A percentile compares a stretch with the other conserved stretches of the same genome.
phyloP scores from a whole-genome alignment of 2,329 filamentous ascomycete species.

The Periconia sp. region DNA sequence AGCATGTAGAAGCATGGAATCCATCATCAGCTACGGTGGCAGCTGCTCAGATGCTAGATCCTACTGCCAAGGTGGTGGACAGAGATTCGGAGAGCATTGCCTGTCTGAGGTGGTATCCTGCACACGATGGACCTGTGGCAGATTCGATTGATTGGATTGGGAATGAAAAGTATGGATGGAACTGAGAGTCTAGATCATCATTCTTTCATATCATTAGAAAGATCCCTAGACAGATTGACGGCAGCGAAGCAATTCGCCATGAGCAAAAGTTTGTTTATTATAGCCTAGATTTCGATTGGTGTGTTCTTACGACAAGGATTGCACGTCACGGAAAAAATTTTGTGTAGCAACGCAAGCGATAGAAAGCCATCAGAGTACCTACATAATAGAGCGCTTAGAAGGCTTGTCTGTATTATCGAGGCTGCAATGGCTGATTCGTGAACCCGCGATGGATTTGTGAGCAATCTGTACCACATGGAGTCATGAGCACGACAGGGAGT shows the following conservation, averaged over 20 bases:
- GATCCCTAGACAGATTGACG: background rate
- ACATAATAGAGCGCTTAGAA: no score
- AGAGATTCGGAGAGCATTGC: conserved; percentile 72
- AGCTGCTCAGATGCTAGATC: conserved; percentile 54
- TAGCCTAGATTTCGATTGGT: no score
- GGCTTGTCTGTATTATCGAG: no score
- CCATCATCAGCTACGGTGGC: conserved; percentile 62
- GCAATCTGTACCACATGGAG: no score
- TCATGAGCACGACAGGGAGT: no score
- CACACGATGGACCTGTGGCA: conserved; percentile 49
- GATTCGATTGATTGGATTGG: conserved; percentile 71
- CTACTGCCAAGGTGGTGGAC: conserved; percentile 57
- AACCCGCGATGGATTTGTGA: no score
- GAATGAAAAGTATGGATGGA: conserved; percentile 83
- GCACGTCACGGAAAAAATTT: no score
- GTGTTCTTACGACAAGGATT: no score
- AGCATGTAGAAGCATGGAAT: conserved; percentile 82
- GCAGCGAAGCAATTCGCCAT: background rate
- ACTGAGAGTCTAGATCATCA: conserved; percentile 51
- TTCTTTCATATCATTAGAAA: background rate
- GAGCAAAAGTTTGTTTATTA: no score
- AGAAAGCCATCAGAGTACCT: no score
- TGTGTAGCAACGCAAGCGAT: no score
- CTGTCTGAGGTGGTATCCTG: conserved; percentile 71
- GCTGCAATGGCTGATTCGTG: no score